Base-by-base conservation (phyloP, 2,329 filamentous ascomycete genomes). In the Aspergillus quadricinctus region DNA sequence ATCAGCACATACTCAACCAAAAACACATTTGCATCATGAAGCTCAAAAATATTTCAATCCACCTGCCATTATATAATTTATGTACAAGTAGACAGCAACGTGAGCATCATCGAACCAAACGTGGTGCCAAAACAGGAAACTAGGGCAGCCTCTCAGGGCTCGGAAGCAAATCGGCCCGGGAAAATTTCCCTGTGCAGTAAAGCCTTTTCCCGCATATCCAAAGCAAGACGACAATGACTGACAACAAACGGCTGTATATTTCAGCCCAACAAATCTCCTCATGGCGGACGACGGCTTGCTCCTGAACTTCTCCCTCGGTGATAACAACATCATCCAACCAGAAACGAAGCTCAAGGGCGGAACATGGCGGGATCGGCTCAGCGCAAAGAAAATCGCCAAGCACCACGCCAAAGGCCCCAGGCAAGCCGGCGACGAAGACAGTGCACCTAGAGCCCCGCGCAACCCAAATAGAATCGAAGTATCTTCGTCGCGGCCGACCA, bases 271-370 rank as follows among this genome's bases (percentile, higher is more conserved):
- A 49, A 64, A 52, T 11, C 43, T 46, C 43, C 43, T 46, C 59
- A 97, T 97, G 92, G 90, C 90, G 52, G 92, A 97, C 79, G 90
- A 96, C 86, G 92, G 92, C 64, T 89, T 99, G 85, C 83, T 97
- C 56, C 80, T 97, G 70, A 97, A 97, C 68, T 97, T 97, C 72
- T 87, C 91, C 66, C 79, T 96, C 56, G 83, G 84, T 28, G 86
- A 90, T 61, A 82, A 79, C 58, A 82, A 79, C 19, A 82, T 88
- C 11, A 72, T 90, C 53, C 81, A 86, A 58, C 79, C 82, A 5
- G 80, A 81, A 64, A 76, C 80, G 3, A 82, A 78, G 54, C 90
- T 95, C 74, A 94, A 89, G 71, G 94, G 94, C 64, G 94, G 94
- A n/a, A 84, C 85, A 66, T 99, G 94, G 94, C 88, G 89, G 69